phyloP scores from a whole-genome alignment of 2,329 filamentous ascomycete species.

The Aspergillus candidus region DNA sequence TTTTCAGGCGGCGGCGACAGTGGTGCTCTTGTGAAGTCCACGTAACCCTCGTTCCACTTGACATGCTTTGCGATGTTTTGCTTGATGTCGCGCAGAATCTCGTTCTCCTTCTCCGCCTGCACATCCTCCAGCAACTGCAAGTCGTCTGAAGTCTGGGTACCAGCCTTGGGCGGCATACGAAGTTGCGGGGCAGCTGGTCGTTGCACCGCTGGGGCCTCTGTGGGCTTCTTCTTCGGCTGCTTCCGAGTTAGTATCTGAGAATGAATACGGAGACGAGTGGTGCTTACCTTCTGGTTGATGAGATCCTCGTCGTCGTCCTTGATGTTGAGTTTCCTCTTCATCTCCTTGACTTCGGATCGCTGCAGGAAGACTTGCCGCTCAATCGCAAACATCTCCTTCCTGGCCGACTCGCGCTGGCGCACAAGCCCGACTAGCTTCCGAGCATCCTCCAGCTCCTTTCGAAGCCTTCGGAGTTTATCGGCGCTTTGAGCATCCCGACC shows the following conservation, averaged over 20 bases:
- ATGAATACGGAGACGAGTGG: slow-evolving; percentile 14
- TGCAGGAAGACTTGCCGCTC: slow-evolving; percentile 79
- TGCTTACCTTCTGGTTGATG: slow-evolving; percentile 80
- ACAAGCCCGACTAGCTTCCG: slow-evolving; percentile 73
- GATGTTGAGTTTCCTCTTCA: slow-evolving; percentile 82
- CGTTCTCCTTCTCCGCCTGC: slow-evolving; percentile 72
- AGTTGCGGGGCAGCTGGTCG: slow-evolving; percentile 58
- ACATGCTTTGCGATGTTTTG: slow-evolving; percentile 81
- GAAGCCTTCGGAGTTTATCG: slow-evolving; percentile 87
- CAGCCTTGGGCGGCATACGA: slow-evolving; percentile 63
- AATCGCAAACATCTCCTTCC: slow-evolving; percentile 67
- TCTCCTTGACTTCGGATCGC: slow-evolving; percentile 73
- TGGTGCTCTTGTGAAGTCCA: slow-evolving; percentile 80
- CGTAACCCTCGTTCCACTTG: slow-evolving; percentile 83
- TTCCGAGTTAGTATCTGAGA: slow-evolving; percentile 31
- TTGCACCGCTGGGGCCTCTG: slow-evolving; percentile 56
- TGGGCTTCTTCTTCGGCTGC: slow-evolving; percentile 66
- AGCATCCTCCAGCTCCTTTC: slow-evolving; percentile 84
- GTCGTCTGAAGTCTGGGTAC: slow-evolving; percentile 73
- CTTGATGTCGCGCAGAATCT: slow-evolving; percentile 75
- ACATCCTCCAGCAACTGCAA: slow-evolving; percentile 70
- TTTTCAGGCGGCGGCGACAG: slow-evolving; percentile 70
- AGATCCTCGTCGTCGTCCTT: slow-evolving; percentile 91
- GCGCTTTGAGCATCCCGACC: slow-evolving; percentile 89
- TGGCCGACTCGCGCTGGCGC: slow-evolving; percentile 70